Conservation (phyloP, 352 stramenopile species). For the Pythium sukuiense region DNA sequence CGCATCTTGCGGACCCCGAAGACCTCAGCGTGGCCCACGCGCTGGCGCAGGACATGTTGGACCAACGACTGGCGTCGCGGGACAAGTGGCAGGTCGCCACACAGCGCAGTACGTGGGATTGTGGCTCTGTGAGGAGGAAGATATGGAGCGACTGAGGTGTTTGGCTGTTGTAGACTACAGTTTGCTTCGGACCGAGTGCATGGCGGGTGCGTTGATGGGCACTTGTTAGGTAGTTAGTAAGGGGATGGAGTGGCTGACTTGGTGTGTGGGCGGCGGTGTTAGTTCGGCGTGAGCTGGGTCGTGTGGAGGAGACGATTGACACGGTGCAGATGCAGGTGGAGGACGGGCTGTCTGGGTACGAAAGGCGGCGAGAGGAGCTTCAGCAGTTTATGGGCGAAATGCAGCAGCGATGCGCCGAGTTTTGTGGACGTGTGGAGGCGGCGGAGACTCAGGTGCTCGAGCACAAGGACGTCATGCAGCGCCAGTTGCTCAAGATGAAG, state of each 20-base stretch:
- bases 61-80: slow-evolving; percentile 24
- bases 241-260: background rate
- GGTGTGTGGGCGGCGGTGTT: background rate
- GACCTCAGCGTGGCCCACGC: slow-evolving; percentile 25
- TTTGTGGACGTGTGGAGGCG: slow-evolving; percentile 7
- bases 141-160: background rate
- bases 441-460: slow-evolving; percentile 16
- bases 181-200: slow-evolving; percentile 35
- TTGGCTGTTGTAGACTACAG: slow-evolving; percentile 23
- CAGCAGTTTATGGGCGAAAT: slow-evolving; percentile 11
- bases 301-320: slow-evolving; percentile 40
- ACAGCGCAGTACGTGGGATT: slow-evolving; percentile 28
- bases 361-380: slow-evolving; percentile 14
- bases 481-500: slow-evolving; percentile 27
- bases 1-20: slow-evolving; percentile 10
- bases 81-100: slow-evolving; percentile 41
- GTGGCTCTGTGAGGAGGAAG: background rate
- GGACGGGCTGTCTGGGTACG: slow-evolving; percentile 19
- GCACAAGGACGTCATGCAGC: slow-evolving; percentile 19
- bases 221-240: background rate
- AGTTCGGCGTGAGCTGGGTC: slow-evolving; percentile 49
- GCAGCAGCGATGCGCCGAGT: slow-evolving; percentile 10
- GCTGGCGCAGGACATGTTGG: slow-evolving; percentile 22
- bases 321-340: slow-evolving; percentile 37
- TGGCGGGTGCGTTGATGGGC: slow-evolving; percentile 25